These are phyloP conservation scores for Dendrobium nobile DNA, from an alignment of 106 monocot genomes.

Conservation along the genomic window DNA sequence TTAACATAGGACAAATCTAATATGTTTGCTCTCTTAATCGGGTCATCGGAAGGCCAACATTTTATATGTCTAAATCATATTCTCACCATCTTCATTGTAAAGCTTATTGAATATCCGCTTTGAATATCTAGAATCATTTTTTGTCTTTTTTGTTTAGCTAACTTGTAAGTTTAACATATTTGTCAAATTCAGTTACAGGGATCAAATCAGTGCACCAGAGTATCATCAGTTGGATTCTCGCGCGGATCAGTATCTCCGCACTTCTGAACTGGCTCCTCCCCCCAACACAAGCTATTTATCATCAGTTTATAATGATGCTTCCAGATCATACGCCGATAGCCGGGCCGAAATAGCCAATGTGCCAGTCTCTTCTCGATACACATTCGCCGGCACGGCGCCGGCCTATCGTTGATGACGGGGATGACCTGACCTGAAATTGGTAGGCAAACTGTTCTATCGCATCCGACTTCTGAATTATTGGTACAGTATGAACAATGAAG, in stretches of 20 bases:
- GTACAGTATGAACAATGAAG: not conserved
- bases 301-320: not conserved
- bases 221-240: not conserved
- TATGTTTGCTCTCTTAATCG: too few relatives aligned
- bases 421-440: not conserved
- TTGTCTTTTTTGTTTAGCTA: too few relatives aligned
- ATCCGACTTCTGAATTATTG: too few relatives aligned
- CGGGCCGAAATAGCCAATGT: not conserved
- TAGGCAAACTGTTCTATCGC: not conserved
- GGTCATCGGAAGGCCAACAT: too few relatives aligned
- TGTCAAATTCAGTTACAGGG: not conserved
- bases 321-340: not conserved
- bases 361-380: conserved; percentile 7
- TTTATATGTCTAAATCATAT: too few relatives aligned
- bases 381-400: conserved; percentile 15
- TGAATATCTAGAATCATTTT: too few relatives aligned
- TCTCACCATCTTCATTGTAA: too few relatives aligned
- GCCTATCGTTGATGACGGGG: conserved; percentile 19
- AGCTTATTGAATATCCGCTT: too few relatives aligned
- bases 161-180: too few relatives aligned
- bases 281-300: not conserved
- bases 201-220: not conserved
- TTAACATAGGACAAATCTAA: too few relatives aligned
- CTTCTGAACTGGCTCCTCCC: not conserved
- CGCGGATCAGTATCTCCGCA: not conserved